These are phyloP conservation scores for Vitis rupestris DNA, from an alignment of 164 flowering plant genomes.

Conservation along the genomic window DNA sequence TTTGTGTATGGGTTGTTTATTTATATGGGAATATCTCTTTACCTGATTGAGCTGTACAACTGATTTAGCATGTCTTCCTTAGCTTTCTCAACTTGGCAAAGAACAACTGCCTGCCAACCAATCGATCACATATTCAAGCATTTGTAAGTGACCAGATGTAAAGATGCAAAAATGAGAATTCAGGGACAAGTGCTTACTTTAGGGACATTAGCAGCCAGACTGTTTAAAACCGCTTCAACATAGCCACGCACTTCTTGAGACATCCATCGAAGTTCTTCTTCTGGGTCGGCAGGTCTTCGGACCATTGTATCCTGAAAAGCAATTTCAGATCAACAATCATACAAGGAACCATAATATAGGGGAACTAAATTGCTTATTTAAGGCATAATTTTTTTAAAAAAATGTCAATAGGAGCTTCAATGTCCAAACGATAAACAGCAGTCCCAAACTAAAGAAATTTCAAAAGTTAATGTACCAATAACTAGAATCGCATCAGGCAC, in stretches of 20 bases:
- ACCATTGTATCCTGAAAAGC: slow-evolving; percentile 82
- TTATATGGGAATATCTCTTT: not conserved
- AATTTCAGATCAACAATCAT: not conserved
- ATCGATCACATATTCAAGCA: not conserved
- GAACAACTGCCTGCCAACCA: slow-evolving; percentile 89
- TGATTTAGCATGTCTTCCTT: slow-evolving; percentile 99
- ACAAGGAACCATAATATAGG: too few species aligned
- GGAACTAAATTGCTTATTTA: too few species aligned
- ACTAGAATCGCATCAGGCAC: too few species aligned
- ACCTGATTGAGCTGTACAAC: slow-evolving; percentile 93
- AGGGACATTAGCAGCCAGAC: slow-evolving; percentile 98
- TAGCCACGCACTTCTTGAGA: slow-evolving; percentile 99
- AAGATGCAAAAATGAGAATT: not conserved
- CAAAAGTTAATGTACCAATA: too few species aligned
- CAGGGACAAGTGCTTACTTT: slow-evolving; percentile 41
- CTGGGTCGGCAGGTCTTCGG: slow-evolving; percentile 97
- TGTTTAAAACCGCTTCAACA: slow-evolving; percentile 98
- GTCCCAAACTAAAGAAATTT: too few species aligned
- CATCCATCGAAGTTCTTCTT: slow-evolving; percentile 99
- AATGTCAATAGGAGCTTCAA: not conserved
- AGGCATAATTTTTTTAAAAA: not conserved
- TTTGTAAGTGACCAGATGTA: not conserved
- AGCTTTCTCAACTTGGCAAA: slow-evolving; percentile 99
- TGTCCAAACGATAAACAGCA: too few species aligned
- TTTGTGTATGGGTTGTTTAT: too few species aligned